These are phyloP conservation scores for Volutella citrinella DNA, from an alignment of 2,329 filamentous ascomycete species.

Conservation along the genomic window DNA sequence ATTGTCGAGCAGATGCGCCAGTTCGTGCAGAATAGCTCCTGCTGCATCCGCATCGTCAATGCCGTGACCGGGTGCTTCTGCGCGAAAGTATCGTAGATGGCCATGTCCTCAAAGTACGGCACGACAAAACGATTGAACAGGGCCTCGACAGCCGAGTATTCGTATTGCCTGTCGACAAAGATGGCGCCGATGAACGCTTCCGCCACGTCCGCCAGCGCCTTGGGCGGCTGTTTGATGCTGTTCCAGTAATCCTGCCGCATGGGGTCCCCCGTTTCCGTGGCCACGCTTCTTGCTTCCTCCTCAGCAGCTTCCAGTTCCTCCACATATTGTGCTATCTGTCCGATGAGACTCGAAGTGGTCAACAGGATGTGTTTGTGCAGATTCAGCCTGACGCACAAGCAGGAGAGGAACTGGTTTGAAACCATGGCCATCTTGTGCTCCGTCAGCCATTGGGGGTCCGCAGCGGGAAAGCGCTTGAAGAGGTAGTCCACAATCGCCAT, in stretches of 20 bases:
- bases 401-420: slow-evolving; percentile 89
- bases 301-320: slow-evolving; percentile 52
- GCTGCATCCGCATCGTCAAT: slow-evolving; percentile 61
- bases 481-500: slow-evolving; percentile 81
- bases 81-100: slow-evolving; percentile 81
- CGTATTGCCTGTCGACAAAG: slow-evolving; percentile 83
- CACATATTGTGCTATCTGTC: slow-evolving; percentile 53
- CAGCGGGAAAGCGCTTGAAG: slow-evolving; percentile 71
- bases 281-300: slow-evolving; percentile 31
- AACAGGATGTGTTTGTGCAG: slow-evolving; percentile 72
- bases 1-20: slow-evolving; percentile 54
- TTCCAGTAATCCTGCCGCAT: slow-evolving; percentile 65
- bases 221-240: slow-evolving; percentile 61
- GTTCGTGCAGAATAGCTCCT: slow-evolving; percentile 61
- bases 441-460: slow-evolving; percentile 93
- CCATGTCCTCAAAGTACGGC: slow-evolving; percentile 82
- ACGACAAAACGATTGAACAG: slow-evolving; percentile 78
- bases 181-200: slow-evolving; percentile 88
- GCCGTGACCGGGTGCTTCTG: slow-evolving; percentile 81
- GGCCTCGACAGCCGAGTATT: slow-evolving; percentile 66
- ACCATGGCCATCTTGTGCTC: slow-evolving; percentile 99
- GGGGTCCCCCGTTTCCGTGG: slow-evolving; percentile 27
- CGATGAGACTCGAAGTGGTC: slow-evolving; percentile 41
- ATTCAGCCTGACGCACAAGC: slow-evolving; percentile 72
- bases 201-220: slow-evolving; percentile 77